Conservation (phyloP, 2,329 filamentous ascomycete species). For the Boeremia lycopersici region DNA sequence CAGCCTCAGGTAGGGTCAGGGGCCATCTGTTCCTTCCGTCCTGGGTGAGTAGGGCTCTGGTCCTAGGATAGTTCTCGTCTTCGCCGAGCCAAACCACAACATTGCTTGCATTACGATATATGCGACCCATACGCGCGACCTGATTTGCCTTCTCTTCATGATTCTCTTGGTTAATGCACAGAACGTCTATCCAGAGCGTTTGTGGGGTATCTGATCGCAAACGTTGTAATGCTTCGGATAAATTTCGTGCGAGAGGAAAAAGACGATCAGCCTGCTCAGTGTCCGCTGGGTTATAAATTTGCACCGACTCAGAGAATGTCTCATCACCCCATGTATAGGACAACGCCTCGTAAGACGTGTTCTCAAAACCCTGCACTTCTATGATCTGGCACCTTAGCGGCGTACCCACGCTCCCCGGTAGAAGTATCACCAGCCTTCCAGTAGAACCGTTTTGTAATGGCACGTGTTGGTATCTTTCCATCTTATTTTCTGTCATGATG, state of each 20-base stretch:
- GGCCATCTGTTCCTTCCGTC: constrained; percentile 15
- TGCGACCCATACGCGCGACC: constrained; percentile 16
- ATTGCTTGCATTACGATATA: constrained; percentile 14
- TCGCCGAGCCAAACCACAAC: constrained; percentile 21
- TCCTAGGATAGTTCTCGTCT: constrained; percentile 9
- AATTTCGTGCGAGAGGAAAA: constrained; percentile 7
- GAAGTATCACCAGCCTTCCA: constrained; percentile 1
- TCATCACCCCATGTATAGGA: constrained; percentile 11
- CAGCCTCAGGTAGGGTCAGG: constrained; percentile 8
- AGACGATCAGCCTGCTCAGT: neutral
- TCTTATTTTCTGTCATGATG: neutral
- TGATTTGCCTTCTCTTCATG: constrained; percentile 16
- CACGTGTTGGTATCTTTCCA: neutral
- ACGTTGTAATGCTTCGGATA: constrained; percentile 4
- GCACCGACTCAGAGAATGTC: neutral
- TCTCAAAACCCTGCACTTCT: neutral
- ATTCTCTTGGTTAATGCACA: constrained; percentile 25
- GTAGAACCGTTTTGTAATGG: neutral
- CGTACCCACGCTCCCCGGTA: neutral
- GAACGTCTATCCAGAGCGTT: constrained; percentile 19
- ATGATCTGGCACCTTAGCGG: neutral
- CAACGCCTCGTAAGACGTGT: constrained; percentile 6
- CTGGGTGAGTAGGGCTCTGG: constrained; percentile 6
- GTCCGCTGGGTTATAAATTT: neutral
- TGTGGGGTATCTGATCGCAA: constrained; percentile 4